Base-by-base conservation (phyloP, 306 rosid species). In the Lathyrus aphaca region DNA sequence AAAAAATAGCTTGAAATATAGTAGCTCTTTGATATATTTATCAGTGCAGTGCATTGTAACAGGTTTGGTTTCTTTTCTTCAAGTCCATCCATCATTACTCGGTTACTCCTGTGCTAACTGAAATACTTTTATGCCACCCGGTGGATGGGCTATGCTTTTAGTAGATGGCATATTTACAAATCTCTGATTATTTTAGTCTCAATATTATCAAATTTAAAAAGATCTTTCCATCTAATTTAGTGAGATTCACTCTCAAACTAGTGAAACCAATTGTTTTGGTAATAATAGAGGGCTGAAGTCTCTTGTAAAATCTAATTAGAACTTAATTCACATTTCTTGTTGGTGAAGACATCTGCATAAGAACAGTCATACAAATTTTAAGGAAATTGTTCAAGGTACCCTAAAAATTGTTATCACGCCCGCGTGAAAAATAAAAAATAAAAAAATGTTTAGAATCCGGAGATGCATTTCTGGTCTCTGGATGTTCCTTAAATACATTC, bases 1-100 rank as follows among this genome's bases (percentile, higher is more conserved):
- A 69, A 43, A 59, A 65, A 35, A 55, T 4, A 39, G 64, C 50
- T 11, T 40, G 68, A 64, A 68, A 58, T 62, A 49, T 12, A 35
- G 58, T 42, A 69, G 68, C 32, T 68, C 46, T 29, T 45, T 17
- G 59, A 59, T 57, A 49, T 49, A 39, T 21, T 19, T 44, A n/a
- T 64, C 69, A 15, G 2, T 56, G 18, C 25, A 66, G 43, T 14
- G 42, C 27, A 61, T 60, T 12, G 57, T 17, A 59, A 64, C 15
- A 38, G 72, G 68, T 29, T 27, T 21, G 64, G 29, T 50, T 35
- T 75, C 54, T 30, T n/a, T 58, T 43, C 5, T 60, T 58, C 12
- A 63, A 8, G 64, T 25, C 17, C 21, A 46, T 25, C 17, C 21
- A 46, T 46, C 18, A 29, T 53, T 21, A 10, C 30, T 54, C 37